A percentile compares a stretch with the other conserved stretches of the same genome.
Conservation (phyloP, 768 basidiomycete genomes). For the Chalciporus pseudorubinellus region DNA sequence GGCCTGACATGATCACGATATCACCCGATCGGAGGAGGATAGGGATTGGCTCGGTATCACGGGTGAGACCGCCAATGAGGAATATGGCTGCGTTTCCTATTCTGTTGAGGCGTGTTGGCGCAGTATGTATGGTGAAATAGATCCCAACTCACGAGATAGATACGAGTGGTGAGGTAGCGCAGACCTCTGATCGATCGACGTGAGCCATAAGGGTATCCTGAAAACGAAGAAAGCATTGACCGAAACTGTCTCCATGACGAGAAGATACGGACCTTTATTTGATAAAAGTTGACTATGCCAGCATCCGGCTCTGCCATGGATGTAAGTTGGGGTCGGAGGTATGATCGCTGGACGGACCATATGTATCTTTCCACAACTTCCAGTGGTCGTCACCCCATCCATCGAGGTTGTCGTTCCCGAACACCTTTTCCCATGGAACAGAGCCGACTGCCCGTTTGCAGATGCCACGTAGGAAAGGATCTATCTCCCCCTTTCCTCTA, state of each 20-base stretch:
- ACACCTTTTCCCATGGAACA: constrained; percentile 74
- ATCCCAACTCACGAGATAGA: constrained; percentile 76
- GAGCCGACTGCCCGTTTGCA: constrained; percentile 61
- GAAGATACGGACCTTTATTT: constrained; percentile 59
- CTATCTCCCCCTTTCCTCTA: constrained; percentile 62
- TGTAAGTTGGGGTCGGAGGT: neutral
- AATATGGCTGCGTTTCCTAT: constrained; percentile 89
- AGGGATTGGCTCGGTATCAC: constrained; percentile 73
- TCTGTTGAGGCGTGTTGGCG: constrained; percentile 36
- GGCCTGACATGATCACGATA: constrained; percentile 90
- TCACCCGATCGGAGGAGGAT: constrained; percentile 91
- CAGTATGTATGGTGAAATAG: neutral
- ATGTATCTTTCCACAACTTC: constrained; percentile 72
- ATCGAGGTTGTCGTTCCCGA: constrained; percentile 34
- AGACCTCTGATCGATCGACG: constrained; percentile 95
- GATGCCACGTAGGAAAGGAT: constrained; percentile 49
- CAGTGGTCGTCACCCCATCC: constrained; percentile 63
- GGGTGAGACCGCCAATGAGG: constrained; percentile 80
- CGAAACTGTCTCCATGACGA: no score
- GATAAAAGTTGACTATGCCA: constrained; percentile 96
- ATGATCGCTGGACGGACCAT: constrained; percentile 50
- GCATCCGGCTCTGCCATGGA: constrained; percentile 77
- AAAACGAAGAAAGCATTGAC: no score
- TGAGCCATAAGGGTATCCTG: constrained; percentile 95
- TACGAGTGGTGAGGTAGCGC: constrained; percentile 87